Base-by-base conservation (phyloP, 208 protist species). In the Naegleria gruberi region DNA sequence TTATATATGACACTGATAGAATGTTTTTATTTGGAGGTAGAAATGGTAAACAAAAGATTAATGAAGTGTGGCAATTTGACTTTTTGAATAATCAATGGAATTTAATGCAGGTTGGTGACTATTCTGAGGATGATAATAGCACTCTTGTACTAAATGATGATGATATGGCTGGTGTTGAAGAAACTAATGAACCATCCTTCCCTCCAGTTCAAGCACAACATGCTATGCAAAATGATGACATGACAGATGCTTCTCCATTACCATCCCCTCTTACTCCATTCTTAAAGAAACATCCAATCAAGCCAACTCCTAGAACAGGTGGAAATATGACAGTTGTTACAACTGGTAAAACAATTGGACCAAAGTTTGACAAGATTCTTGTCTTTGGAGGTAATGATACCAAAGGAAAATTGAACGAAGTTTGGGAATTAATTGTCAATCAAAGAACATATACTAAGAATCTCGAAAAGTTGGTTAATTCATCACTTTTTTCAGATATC, bases 21-120 rank as follows among this genome's bases (percentile, higher is more conserved):
- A 46, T 86, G 41, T 47, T 86, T 86, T 30, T 86, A 34, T 86
- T 86, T 46, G 82, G 82, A 37, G 82, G 82, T 3, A 42, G 82
- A 42, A 86, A 86, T 15, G 43, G 82, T 23, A 86, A 86, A 46
- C 82, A 86, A 46, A 86, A 46, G 43, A 86, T 86, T 86, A 46
- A 46, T 34, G 82, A 86, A 30, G 34, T 37, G 34, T 86, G 82
- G 82, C 15, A 46, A 46, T 86, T 86, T 86, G 82, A 86, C n/a
- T 86, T 86, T 46, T 30, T 15, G n/a, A 46, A 26, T 46, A 17
- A 37, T 8, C 30, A 86, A 47, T 86, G 82, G 82, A 46, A 42
- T 30, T 86, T 86, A 15, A 30, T 86, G 23, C 82, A 86, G n/a
- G 15, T 86, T n/a, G 82, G 82, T 45, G 42, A 86, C 43, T 65